These are phyloP conservation scores for Albugo candida DNA, from an alignment of 352 stramenopile genomes.

Conservation along the genomic window DNA sequence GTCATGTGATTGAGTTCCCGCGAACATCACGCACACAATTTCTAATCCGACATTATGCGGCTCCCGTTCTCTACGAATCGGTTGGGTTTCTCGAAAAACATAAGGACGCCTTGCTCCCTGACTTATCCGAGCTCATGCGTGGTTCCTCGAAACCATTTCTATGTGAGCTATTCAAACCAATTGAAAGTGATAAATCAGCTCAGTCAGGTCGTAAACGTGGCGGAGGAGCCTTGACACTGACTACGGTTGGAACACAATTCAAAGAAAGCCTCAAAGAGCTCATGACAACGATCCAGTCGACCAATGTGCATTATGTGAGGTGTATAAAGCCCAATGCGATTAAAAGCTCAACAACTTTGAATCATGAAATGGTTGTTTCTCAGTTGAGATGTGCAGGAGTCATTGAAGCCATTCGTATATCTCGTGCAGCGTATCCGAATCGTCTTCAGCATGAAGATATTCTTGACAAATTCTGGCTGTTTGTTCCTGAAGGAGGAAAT, in stretches of 20 bases:
- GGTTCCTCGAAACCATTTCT: slow-evolving; percentile 51
- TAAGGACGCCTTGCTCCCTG: slow-evolving; percentile 86
- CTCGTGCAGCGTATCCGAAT: slow-evolving; percentile 96
- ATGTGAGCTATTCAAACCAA: slow-evolving; percentile 27
- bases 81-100: slow-evolving; percentile 93
- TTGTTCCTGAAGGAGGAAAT: slow-evolving; percentile 38
- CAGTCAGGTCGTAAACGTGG: slow-evolving; percentile 28
- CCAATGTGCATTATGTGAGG: slow-evolving; percentile 94
- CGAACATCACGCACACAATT: slow-evolving; percentile 81
- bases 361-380: slow-evolving; percentile 86
- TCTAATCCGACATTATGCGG: slow-evolving; percentile 90
- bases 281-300: slow-evolving; percentile 90
- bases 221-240: slow-evolving; percentile 30
- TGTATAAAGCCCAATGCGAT: slow-evolving; percentile 99
- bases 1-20: slow-evolving; percentile 67
- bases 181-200: slow-evolving; percentile 20
- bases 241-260: slow-evolving; percentile 82
- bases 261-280: slow-evolving; percentile 84
- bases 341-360: slow-evolving; percentile 82
- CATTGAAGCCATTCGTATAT: slow-evolving; percentile 97
- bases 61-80: slow-evolving; percentile 84
- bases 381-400: slow-evolving; percentile 96
- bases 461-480: slow-evolving; percentile 67
- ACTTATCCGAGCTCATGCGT: slow-evolving; percentile 81
- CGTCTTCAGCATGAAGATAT: slow-evolving; percentile 82